Evolutionary conservation across 768 basidiomycete species (phyloP).

Genomic region (Mycena vulgaris): DNA sequence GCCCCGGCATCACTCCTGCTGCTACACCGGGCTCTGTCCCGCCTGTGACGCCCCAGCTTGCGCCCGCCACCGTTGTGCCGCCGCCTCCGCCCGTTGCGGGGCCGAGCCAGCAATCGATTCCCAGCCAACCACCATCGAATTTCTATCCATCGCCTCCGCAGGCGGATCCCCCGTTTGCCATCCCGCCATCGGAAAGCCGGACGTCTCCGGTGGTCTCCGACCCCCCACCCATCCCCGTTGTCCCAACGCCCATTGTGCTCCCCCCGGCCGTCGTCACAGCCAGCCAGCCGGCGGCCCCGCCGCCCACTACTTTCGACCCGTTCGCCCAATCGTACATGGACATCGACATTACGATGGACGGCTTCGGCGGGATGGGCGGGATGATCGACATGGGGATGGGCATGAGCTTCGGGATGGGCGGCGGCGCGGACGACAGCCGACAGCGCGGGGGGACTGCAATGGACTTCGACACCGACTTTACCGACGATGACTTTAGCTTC

Average conservation of each 20-base stretch:
- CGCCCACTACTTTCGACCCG: constrained; percentile 54
- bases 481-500: constrained; percentile 92
- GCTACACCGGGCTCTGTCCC: constrained; percentile 29
- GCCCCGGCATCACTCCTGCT: constrained; percentile 41
- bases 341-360: constrained; percentile 68
- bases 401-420: constrained; percentile 40
- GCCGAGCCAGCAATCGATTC: constrained; percentile 42
- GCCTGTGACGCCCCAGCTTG: constrained; percentile 34
- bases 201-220: constrained; percentile 39
- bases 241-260: constrained; percentile 29
- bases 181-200: constrained; percentile 32
- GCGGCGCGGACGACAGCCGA: constrained; percentile 16
- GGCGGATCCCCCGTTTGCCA: constrained; percentile 50
- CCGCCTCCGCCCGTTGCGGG: constrained; percentile 42
- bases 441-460: constrained; percentile 40
- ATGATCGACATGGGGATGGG: constrained; percentile 49
- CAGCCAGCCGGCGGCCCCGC: constrained; percentile 38
- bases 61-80: constrained; percentile 10
- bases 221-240: constrained; percentile 25
- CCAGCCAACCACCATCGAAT: constrained; percentile 47
- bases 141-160: constrained; percentile 79
- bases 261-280: constrained; percentile 36
- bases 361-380: constrained; percentile 49
- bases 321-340: constrained; percentile 61
- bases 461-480: constrained; percentile 77